A percentile compares a stretch with the other conserved stretches of the same genome.
Evolutionary conservation across 164 flowering plant genomes (phyloP).

Genomic region (Akebia trifoliata): DNA sequence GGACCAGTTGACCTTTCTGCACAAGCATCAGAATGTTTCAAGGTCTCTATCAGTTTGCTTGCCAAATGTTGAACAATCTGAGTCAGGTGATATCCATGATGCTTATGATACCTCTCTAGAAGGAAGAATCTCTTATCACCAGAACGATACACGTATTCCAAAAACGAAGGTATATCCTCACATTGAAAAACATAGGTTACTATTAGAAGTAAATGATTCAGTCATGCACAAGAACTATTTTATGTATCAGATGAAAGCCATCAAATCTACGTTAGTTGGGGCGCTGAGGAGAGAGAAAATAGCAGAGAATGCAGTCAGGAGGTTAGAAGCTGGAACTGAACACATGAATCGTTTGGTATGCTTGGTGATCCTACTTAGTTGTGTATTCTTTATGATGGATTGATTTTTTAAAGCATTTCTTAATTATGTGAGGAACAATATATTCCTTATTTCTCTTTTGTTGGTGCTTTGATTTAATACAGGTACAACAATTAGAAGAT

Average conservation of each 20-base stretch:
- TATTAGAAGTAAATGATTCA: neutral
- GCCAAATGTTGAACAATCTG: slow-evolving; percentile 25
- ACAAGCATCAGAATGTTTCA: slow-evolving; percentile 38
- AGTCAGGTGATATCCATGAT: slow-evolving; percentile 17
- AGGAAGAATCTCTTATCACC: slow-evolving; percentile 14
- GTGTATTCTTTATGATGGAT: neutral
- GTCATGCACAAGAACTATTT: slow-evolving; percentile 1
- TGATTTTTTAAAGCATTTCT: neutral
- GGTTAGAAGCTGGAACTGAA: slow-evolving; percentile 58
- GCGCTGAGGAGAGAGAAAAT: slow-evolving; percentile 69
- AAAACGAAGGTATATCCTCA: slow-evolving; percentile 35
- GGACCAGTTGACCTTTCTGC: slow-evolving; percentile 63
- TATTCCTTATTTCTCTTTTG: neutral
- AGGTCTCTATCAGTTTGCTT: slow-evolving; percentile 22
- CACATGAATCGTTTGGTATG: slow-evolving; percentile 55
- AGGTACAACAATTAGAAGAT: slow-evolving; percentile 61
- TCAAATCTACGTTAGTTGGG: slow-evolving; percentile 45
- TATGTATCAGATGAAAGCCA: slow-evolving; percentile 35
- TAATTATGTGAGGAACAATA: neutral
- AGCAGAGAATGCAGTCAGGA: slow-evolving; percentile 38
- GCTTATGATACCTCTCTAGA: slow-evolving; percentile 19
- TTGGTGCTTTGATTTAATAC: slow-evolving; percentile 8
- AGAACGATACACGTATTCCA: slow-evolving; percentile 8
- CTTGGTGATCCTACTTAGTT: slow-evolving; percentile 9
- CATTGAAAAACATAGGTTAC: neutral